A percentile compares a stretch with the other conserved stretches of the same genome.
Evolutionary conservation across 129 eudicot genomes (phyloP).

Genomic region (Artemisia annua): DNA sequence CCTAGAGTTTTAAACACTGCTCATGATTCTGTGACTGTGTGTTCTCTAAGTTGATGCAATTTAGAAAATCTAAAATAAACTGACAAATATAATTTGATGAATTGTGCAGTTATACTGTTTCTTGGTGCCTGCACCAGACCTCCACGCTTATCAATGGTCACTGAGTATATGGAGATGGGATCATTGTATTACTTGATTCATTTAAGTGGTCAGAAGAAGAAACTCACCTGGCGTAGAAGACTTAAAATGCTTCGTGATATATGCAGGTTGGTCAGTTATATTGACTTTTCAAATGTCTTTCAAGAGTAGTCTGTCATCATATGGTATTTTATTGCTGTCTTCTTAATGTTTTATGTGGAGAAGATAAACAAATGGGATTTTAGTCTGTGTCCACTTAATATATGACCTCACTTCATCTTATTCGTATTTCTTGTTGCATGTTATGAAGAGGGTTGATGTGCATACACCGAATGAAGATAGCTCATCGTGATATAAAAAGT

Average conservation of each 20-base stretch:
- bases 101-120: constrained; percentile 75
- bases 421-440: constrained; percentile 18
- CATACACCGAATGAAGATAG: constrained; percentile 94
- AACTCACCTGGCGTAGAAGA: constrained; percentile 85
- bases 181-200: constrained; percentile 88
- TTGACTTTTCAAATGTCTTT: constrained; percentile 5
- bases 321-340: not conserved
- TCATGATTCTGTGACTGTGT: not conserved
- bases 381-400: not conserved
- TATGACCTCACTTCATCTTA: constrained; percentile 16
- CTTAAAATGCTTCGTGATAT: constrained; percentile 96
- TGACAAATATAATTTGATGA: not conserved
- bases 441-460: constrained; percentile 84
- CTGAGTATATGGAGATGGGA: constrained; percentile 99
- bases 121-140: constrained; percentile 99
- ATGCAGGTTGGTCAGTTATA: constrained; percentile 69
- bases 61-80: not conserved
- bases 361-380: not conserved
- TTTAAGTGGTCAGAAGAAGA: constrained; percentile 86
- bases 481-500: constrained; percentile 94
- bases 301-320: not conserved
- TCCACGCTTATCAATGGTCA: constrained; percentile 91
- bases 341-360: not conserved
- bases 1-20: not conserved
- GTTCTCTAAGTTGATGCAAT: constrained; percentile 8